phyloP scores from a whole-genome alignment of 2,329 filamentous ascomycete species.

The Cladosporium sp. region DNA sequence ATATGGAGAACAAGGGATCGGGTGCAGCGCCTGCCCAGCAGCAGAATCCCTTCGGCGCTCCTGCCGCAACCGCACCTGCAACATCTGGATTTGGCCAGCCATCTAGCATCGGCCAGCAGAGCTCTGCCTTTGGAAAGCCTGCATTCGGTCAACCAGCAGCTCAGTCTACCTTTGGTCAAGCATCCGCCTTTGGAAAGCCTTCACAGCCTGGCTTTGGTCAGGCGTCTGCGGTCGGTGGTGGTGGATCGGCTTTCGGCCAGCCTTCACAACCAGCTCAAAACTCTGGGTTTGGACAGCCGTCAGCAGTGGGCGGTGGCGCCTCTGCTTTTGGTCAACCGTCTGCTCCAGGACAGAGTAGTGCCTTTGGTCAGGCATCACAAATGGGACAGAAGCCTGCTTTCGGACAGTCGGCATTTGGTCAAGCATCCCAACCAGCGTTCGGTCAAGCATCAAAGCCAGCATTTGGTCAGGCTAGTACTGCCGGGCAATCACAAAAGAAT shows the following conservation, averaged over 20 bases:
- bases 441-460: constrained; percentile 29
- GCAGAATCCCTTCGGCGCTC: constrained; percentile 11
- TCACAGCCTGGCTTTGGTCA: constrained; percentile 20
- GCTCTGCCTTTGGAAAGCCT: constrained; percentile 28
- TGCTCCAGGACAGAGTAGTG: constrained; percentile 41
- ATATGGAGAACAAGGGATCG: constrained; percentile 48
- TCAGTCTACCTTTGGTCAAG: constrained; percentile 17
- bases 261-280: constrained; percentile 20
- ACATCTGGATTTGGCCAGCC: constrained; percentile 45
- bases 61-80: constrained; percentile 24
- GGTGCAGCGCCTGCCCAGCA: constrained; percentile 6
- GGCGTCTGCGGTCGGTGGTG: constrained; percentile 19
- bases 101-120: constrained; percentile 22
- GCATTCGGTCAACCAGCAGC: constrained; percentile 41
- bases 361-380: constrained; percentile 36
- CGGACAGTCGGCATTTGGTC: constrained; percentile 35
- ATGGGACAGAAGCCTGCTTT: constrained; percentile 28
- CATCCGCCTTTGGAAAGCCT: constrained; percentile 36
- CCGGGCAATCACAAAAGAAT: constrained; percentile 31
- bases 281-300: constrained; percentile 27
- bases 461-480: constrained; percentile 41
- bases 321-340: constrained; percentile 30
- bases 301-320: constrained; percentile 25
- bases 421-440: constrained; percentile 31
- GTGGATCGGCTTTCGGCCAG: constrained; percentile 26